A percentile compares a stretch with the other conserved stretches of the same genome.
Conservation (phyloP, 2,329 filamentous ascomycete genomes). For the Clonostachys rosea region DNA sequence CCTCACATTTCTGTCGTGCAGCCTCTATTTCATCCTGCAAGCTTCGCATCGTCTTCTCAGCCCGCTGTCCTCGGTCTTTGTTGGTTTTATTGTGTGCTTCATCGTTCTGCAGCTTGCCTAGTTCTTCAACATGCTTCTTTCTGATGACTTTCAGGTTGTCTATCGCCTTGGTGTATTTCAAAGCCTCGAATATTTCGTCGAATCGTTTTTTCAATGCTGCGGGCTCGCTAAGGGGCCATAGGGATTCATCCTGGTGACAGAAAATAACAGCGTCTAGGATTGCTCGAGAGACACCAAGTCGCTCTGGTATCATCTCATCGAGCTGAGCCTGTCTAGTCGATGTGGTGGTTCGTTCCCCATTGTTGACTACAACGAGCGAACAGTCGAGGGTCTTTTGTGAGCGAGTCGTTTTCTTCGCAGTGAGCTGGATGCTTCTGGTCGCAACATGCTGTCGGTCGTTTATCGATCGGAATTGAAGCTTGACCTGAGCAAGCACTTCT, state of each 20-base stretch:
- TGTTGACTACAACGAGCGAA: conserved; percentile 67
- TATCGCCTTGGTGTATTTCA: conserved; percentile 96
- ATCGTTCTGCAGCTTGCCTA: conserved; percentile 67
- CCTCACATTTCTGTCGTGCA: conserved; percentile 52
- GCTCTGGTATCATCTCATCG: conserved; percentile 77
- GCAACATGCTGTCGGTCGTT: conserved; percentile 76
- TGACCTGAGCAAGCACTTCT: conserved; percentile 87
- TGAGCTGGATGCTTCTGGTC: conserved; percentile 79
- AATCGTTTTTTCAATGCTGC: conserved; percentile 85
- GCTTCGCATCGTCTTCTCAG: conserved; percentile 58
- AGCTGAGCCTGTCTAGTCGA: conserved; percentile 80
- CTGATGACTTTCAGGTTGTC: conserved; percentile 86
- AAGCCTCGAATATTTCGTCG: conserved; percentile 95
- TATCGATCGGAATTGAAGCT: conserved; percentile 78
- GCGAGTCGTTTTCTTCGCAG: conserved; percentile 74
- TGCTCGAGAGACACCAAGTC: conserved; percentile 83
- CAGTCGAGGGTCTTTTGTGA: conserved; percentile 83
- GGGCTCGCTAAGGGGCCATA: conserved; percentile 95
- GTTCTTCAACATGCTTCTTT: conserved; percentile 76
- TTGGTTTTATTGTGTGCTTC: conserved; percentile 76
- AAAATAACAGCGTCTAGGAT: conserved; percentile 95
- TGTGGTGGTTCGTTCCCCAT: conserved; percentile 74
- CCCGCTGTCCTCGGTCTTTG: conserved; percentile 77
- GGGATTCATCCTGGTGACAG: conserved; percentile 95
- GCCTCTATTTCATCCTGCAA: conserved; percentile 64